phyloP scores from a whole-genome alignment of 306 rosid species.

The Gleditsia sinensis region DNA sequence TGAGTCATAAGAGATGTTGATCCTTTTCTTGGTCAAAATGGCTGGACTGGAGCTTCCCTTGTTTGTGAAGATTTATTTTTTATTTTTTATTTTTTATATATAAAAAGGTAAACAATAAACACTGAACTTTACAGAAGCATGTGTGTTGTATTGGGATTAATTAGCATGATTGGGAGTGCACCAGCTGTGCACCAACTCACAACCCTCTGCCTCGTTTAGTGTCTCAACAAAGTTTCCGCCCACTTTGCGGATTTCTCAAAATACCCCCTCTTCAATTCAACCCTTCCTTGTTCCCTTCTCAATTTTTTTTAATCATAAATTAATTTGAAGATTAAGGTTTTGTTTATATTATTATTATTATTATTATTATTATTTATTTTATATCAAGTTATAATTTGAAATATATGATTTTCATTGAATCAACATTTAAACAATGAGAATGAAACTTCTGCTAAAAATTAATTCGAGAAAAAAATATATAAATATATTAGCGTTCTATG shows the following conservation, averaged over 20 bases:
- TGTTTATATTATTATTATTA: no score
- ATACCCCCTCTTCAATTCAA: neutral
- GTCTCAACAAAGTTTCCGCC: neutral
- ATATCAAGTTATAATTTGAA: neutral
- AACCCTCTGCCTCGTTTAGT: neutral
- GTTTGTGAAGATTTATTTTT: neutral
- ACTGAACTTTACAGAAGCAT: neutral
- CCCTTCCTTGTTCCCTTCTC: neutral
- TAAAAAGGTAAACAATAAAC: neutral
- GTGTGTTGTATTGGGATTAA: neutral
- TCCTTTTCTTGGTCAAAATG: conserved; percentile 20
- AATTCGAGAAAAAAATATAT: no score
- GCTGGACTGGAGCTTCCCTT: neutral
- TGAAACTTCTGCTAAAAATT: no score
- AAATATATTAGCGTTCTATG: no score
- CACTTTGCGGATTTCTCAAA: neutral
- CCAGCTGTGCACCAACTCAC: neutral
- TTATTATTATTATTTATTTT: neutral
- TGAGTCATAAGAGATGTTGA: neutral
- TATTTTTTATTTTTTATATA: neutral
- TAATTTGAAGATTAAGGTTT: neutral
- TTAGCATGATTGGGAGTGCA: neutral
- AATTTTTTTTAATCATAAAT: neutral
- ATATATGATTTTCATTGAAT: neutral
- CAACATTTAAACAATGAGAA: neutral